These are phyloP conservation scores for Dothistroma septosporum DNA, from an alignment of 2,329 filamentous ascomycete species.

Conservation along the genomic window DNA sequence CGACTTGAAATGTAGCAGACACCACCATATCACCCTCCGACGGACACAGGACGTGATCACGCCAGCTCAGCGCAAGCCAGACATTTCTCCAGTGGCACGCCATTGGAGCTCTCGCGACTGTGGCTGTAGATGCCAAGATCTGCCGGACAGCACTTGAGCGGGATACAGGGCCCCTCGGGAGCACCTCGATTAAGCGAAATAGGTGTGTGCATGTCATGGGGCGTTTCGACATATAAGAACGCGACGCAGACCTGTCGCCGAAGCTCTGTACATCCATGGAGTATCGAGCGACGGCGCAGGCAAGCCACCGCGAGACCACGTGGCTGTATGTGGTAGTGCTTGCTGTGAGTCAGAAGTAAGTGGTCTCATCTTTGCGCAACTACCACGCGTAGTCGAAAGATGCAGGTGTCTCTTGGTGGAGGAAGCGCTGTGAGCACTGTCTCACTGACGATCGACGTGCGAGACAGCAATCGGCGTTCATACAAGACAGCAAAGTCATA, in stretches of 20 bases:
- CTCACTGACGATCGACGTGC: background rate
- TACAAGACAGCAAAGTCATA: background rate
- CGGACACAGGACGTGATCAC: background rate
- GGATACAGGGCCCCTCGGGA: background rate
- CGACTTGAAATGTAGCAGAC: background rate
- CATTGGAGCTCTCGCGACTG: background rate
- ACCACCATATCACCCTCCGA: background rate
- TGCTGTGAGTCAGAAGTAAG: background rate
- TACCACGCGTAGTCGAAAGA: background rate
- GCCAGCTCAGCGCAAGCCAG: conserved; percentile 6
- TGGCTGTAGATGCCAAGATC: background rate
- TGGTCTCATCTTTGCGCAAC: background rate
- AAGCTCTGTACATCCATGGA: background rate
- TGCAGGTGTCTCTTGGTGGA: background rate
- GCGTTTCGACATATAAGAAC: background rate
- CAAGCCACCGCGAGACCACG: background rate
- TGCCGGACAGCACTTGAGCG: background rate
- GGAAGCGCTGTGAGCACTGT: background rate
- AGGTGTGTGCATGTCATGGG: background rate
- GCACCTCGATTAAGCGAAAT: background rate
- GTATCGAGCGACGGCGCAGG: background rate
- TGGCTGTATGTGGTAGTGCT: background rate
- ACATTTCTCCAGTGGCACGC: background rate
- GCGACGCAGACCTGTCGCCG: background rate
- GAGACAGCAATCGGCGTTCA: background rate